Conservation (phyloP, 805 yeast genomes). For the Candida orba region DNA sequence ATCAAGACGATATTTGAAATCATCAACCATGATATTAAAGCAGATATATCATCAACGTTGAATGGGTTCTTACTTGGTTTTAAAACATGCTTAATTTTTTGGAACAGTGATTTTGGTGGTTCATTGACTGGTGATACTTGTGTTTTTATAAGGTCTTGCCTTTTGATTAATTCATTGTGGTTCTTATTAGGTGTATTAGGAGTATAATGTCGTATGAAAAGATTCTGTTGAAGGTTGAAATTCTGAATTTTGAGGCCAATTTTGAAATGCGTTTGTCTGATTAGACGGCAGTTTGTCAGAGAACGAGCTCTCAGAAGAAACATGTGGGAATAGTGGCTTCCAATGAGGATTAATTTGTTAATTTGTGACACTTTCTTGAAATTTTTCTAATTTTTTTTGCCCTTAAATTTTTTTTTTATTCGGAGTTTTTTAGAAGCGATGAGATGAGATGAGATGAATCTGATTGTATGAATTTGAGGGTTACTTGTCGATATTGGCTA, state of each 20-base stretch:
- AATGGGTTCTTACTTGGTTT: constrained; percentile 40
- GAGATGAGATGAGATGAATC: too few species aligned
- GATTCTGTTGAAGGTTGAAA: background rate
- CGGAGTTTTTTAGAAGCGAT: too few species aligned
- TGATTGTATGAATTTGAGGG: too few species aligned
- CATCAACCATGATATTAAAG: constrained; percentile 85
- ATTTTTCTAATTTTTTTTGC: too few species aligned
- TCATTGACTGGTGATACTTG: background rate
- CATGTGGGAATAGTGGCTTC: background rate
- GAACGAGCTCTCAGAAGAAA: background rate
- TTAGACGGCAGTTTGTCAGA: background rate
- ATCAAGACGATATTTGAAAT: constrained; percentile 80
- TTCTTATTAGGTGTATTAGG: background rate
- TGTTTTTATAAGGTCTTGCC: background rate
- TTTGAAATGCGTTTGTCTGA: background rate
- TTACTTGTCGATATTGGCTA: too few species aligned
- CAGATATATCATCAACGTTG: constrained; percentile 87
- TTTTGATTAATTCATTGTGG: background rate
- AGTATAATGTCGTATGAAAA: background rate
- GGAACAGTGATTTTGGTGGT: constrained; percentile 28
- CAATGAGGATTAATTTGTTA: too few species aligned
- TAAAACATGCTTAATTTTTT: constrained; percentile 62
- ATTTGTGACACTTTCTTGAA: too few species aligned
- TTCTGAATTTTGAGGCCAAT: background rate
- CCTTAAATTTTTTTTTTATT: too few species aligned